Percentiles rank a stretch among this genome's conserved stretches.
phyloP scores from a whole-genome alignment of 2,329 filamentous ascomycete species.

The Neoscytalidium dimidiatum region DNA sequence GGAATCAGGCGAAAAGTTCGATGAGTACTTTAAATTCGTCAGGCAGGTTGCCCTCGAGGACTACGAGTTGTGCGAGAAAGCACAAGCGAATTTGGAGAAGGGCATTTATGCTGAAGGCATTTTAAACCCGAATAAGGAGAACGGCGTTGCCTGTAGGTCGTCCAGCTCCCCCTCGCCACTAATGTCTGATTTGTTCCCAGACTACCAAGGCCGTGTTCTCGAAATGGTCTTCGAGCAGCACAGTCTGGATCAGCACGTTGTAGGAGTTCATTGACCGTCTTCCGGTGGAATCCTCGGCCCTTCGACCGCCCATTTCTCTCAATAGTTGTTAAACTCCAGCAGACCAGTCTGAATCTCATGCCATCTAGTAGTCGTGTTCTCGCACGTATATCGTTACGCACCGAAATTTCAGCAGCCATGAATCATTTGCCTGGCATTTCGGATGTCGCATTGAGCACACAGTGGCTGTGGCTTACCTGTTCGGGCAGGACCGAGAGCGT shows the following conservation, averaged over 20 bases:
- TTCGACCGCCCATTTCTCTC: background rate
- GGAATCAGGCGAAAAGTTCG: slow-evolving; percentile 54
- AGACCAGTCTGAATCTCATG: background rate
- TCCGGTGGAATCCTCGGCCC: too few relatives aligned
- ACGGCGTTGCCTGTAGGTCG: slow-evolving; percentile 53
- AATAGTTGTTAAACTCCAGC: background rate
- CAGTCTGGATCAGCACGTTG: slow-evolving; percentile 33
- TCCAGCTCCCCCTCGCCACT: slow-evolving; percentile 18
- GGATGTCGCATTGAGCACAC: background rate
- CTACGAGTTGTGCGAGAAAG: slow-evolving; percentile 59
- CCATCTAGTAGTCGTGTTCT: background rate
- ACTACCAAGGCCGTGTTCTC: slow-evolving; percentile 50
- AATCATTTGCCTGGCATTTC: background rate
- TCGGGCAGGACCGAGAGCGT: background rate
- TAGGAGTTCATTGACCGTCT: background rate
- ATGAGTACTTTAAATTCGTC: slow-evolving; percentile 59
- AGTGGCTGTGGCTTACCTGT: background rate
- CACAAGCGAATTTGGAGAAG: slow-evolving; percentile 55
- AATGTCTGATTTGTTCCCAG: slow-evolving; percentile 30
- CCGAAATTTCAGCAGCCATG: background rate
- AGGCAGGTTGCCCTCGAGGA: slow-evolving; percentile 59
- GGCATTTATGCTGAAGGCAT: slow-evolving; percentile 59
- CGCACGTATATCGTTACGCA: background rate
- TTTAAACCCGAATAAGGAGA: slow-evolving; percentile 58
- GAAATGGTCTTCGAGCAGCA: slow-evolving; percentile 49